These are phyloP conservation scores for Pyrenochaeta sp. DNA, from an alignment of 2,329 filamentous ascomycete species.

Conservation along the genomic window DNA sequence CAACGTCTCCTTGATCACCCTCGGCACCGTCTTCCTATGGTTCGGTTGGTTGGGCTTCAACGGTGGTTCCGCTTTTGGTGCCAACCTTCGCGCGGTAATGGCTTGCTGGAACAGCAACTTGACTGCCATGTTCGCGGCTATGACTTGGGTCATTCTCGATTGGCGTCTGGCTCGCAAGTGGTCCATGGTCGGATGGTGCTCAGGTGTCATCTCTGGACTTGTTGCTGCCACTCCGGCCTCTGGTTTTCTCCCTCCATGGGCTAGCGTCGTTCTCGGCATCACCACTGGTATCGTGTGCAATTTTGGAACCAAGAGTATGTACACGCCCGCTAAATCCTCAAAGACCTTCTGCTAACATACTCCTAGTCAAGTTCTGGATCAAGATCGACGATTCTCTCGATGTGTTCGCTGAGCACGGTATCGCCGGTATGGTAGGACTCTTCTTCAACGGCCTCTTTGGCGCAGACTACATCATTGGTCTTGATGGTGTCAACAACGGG, in stretches of 20 bases:
- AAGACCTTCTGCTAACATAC: constrained; percentile 27
- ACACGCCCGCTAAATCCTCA: neutral
- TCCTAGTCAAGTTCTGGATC: constrained; percentile 74
- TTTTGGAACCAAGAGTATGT: constrained; percentile 86
- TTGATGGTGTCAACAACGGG: constrained; percentile 78
- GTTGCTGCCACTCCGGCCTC: constrained; percentile 88
- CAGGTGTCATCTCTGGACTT: constrained; percentile 84
- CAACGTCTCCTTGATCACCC: constrained; percentile 96
- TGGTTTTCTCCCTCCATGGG: constrained; percentile 77
- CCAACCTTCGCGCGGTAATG: constrained; percentile 92
- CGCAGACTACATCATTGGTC: constrained; percentile 75
- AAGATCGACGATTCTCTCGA: constrained; percentile 88
- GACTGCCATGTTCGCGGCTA: constrained; percentile 88
- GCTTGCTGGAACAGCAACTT: constrained; percentile 98
- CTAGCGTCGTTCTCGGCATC: constrained; percentile 67
- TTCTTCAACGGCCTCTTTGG: constrained; percentile 80
- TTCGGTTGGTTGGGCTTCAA: constrained; percentile 99
- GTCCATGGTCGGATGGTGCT: constrained; percentile 94
- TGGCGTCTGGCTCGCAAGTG: constrained; percentile 94
- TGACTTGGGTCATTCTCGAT: constrained; percentile 95
- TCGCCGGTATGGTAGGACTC: constrained; percentile 84
- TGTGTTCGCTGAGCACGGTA: constrained; percentile 87
- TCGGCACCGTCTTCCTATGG: constrained; percentile 95
- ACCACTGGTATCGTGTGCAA: constrained; percentile 76
- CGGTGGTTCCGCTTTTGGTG: constrained; percentile 91